These are phyloP conservation scores for Phellopilus nigrolimitatus DNA, from an alignment of 1,284 basidiomycete species.

Conservation along the genomic window DNA sequence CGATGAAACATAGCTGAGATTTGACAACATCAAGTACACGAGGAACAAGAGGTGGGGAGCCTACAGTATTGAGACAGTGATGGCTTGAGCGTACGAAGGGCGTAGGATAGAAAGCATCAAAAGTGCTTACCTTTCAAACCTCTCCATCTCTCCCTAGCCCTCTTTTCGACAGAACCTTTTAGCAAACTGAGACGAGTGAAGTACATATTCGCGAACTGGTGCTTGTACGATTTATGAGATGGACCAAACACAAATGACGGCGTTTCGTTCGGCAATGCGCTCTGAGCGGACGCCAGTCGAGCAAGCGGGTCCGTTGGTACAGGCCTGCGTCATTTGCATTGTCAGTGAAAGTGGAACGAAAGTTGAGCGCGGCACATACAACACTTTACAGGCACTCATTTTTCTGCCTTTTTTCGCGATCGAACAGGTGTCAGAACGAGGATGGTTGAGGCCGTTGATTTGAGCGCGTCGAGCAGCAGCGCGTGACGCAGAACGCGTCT, in stretches of 20 bases:
- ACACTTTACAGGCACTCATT: neutral
- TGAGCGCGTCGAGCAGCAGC: neutral
- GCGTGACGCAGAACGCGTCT: neutral
- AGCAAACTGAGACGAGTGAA: constrained; percentile 72
- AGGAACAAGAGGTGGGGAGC: constrained; percentile 69
- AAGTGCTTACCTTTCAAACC: constrained; percentile 52
- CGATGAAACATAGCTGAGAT: constrained; percentile 81
- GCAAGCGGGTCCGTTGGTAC: constrained; percentile 1
- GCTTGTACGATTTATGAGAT: constrained; percentile 45
- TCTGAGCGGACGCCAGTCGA: neutral
- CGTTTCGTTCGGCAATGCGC: constrained; percentile 8
- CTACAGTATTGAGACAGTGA: constrained; percentile 34
- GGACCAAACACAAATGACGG: constrained; percentile 17
- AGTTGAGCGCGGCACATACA: neutral
- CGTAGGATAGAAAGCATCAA: too few species aligned
- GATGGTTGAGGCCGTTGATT: too few species aligned
- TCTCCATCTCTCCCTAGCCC: constrained; percentile 65
- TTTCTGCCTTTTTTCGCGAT: neutral
- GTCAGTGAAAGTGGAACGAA: neutral
- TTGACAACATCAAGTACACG: constrained; percentile 88
- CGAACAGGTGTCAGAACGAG: too few species aligned
- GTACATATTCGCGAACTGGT: constrained; percentile 94
- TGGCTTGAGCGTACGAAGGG: neutral
- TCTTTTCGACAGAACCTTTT: constrained; percentile 56
- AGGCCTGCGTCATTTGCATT: constrained; percentile 4